phyloP scores from a whole-genome alignment of 176 grass and related monocot genomes.

The Cocos nucifera region DNA sequence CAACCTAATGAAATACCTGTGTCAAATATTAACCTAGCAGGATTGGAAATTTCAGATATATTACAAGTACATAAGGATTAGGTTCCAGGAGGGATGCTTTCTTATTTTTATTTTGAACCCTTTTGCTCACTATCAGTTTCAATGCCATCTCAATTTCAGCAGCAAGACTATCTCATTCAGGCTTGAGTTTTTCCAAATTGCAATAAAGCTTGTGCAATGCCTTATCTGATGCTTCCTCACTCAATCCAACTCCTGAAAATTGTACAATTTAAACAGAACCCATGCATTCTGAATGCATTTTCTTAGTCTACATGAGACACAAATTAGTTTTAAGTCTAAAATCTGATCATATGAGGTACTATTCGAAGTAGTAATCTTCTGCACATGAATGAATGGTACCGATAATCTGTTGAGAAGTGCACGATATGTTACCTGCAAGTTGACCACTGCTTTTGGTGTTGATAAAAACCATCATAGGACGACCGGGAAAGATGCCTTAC shows the following conservation, averaged over 20 bases:
- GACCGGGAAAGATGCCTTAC: slow-evolving; percentile 35
- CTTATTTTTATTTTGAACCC: no score
- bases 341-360: no score
- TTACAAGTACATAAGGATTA: no score
- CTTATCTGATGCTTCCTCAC: slow-evolving; percentile 70
- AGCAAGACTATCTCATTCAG: slow-evolving; percentile 52
- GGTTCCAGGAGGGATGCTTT: no score
- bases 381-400: slow-evolving; percentile 23
- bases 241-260: slow-evolving; percentile 73
- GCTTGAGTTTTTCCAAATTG: slow-evolving; percentile 72
- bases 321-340: neutral
- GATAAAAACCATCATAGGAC: slow-evolving; percentile 82
- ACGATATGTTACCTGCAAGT: slow-evolving; percentile 53
- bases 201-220: slow-evolving; percentile 58
- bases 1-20: slow-evolving; percentile 62
- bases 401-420: slow-evolving; percentile 69
- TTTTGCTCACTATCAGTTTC: slow-evolving; percentile 78
- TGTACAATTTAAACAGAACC: neutral
- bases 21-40: slow-evolving; percentile 4
- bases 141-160: slow-evolving; percentile 51
- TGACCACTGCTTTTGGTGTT: slow-evolving; percentile 84
- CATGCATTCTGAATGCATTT: neutral
- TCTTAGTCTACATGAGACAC: neutral
- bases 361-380: no score
- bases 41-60: no score